Evolutionary conservation across 805 yeast genomes (phyloP).

Genomic region (Jamesozyma hellenica): DNA sequence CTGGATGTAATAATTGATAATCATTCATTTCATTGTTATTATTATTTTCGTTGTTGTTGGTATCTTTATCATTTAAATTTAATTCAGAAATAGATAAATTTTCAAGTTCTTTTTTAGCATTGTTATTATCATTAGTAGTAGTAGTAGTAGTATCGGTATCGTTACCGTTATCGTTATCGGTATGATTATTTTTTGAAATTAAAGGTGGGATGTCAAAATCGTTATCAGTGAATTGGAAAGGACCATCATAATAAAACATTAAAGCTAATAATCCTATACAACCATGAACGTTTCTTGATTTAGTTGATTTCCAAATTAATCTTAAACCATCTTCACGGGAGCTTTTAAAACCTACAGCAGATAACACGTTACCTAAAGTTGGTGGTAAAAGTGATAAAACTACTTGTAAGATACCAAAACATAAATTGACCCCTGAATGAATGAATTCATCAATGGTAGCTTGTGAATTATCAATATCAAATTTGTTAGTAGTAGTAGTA

Average conservation of each 20-base stretch:
- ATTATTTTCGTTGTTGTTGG: conserved; percentile 34
- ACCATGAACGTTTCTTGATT: conserved; percentile 82
- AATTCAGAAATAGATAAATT: conserved; percentile 2
- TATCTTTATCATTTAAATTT: neutral
- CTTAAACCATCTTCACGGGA: conserved; percentile 72
- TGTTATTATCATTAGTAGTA: too few species aligned
- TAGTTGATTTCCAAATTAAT: conserved; percentile 82
- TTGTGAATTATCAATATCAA: conserved; percentile 25
- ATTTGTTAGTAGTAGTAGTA: conserved; percentile 5
- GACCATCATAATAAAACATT: conserved; percentile 88
- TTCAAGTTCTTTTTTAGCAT: too few species aligned
- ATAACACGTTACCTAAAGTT: conserved; percentile 74
- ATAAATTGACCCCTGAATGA: conserved; percentile 79
- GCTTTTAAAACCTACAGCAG: conserved; percentile 87
- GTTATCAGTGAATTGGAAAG: conserved; percentile 84
- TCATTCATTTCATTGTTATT: conserved; percentile 31
- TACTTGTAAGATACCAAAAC: conserved; percentile 87
- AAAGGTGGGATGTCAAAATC: conserved; percentile 49
- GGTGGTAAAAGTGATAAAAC: conserved; percentile 89
- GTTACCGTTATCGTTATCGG: neutral
- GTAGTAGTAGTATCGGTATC: too few species aligned
- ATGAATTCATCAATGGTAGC: conserved; percentile 78
- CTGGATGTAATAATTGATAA: conserved; percentile 46
- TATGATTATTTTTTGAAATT: conserved; percentile 16
- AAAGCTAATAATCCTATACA: conserved; percentile 76